These are phyloP conservation scores for Podospora comata DNA, from an alignment of 495 filamentous ascomycete genomes.

Conservation along the genomic window DNA sequence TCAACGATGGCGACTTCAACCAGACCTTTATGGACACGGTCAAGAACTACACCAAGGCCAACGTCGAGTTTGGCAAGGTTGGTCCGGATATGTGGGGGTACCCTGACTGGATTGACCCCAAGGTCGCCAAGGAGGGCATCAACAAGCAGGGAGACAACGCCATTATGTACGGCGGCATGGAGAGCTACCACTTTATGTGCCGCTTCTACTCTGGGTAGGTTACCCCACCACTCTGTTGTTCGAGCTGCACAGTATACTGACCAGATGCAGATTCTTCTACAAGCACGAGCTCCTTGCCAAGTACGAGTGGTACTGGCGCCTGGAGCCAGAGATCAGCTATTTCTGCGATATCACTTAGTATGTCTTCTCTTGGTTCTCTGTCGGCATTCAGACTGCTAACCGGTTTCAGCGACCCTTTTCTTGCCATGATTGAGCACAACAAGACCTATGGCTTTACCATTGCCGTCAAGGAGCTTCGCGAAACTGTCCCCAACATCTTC, in stretches of 20 bases:
- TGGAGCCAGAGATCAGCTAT: conserved; percentile 99
- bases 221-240: neutral
- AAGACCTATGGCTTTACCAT: conserved; percentile 99
- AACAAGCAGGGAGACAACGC: conserved; percentile 93
- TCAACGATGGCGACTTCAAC: conserved; percentile 98
- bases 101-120: conserved; percentile 91
- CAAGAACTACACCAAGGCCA: conserved; percentile 78
- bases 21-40: conserved; percentile 85
- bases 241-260: conserved; percentile 24
- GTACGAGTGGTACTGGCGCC: conserved; percentile 99
- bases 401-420: conserved; percentile 78
- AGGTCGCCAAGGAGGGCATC: conserved; percentile 92
- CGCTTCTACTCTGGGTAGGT: conserved; percentile 94
- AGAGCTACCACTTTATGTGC: conserved; percentile 98
- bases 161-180: conserved; percentile 99
- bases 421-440: conserved; percentile 84
- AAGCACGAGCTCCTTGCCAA: conserved; percentile 93
- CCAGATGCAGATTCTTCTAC: conserved; percentile 78
- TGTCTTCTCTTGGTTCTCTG: conserved; percentile 32
- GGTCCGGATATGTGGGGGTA: conserved; percentile 90
- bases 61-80: conserved; percentile 94
- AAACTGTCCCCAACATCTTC: conserved; percentile 99
- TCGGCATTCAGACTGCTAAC: conserved; percentile 17
- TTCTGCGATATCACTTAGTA: conserved; percentile 99
- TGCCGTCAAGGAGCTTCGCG: conserved; percentile 95